phyloP scores from a whole-genome alignment of 1,284 basidiomycete genomes.

The Cryptococcus sp. region DNA sequence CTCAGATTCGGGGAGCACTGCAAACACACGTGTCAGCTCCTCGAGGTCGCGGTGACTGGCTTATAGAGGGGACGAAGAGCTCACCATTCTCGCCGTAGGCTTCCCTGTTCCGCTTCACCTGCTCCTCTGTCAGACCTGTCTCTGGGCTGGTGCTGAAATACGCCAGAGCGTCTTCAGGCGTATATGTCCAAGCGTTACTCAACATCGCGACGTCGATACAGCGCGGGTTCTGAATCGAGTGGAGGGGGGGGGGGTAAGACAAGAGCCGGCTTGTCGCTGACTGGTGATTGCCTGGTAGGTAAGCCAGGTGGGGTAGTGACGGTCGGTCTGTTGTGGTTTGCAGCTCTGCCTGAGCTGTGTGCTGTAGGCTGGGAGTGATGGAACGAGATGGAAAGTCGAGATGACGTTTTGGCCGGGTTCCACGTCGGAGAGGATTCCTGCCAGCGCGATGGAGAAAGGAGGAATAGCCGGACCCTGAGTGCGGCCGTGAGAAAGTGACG shows the following conservation, averaged over 20 bases:
- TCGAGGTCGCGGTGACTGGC: neutral
- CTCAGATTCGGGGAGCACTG: constrained; percentile 84
- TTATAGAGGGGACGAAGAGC: constrained; percentile 23
- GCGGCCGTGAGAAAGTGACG: neutral
- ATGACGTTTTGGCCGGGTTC: neutral
- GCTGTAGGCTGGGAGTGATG: neutral
- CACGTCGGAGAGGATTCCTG: neutral
- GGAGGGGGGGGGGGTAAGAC: neutral
- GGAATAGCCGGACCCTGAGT: too few species aligned
- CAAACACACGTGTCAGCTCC: neutral
- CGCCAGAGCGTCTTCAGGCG: constrained; percentile 42
- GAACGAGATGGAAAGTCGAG: constrained; percentile 3
- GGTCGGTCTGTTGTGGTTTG: neutral
- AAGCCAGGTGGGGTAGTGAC: neutral
- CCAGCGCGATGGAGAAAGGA: too few species aligned
- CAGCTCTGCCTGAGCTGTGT: neutral
- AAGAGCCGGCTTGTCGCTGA: neutral
- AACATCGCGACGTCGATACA: constrained; percentile 32
- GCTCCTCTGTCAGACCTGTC: constrained; percentile 40
- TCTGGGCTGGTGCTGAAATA: constrained; percentile 41
- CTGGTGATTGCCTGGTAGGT: neutral
- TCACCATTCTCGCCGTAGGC: constrained; percentile 81
- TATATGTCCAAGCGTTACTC: constrained; percentile 48
- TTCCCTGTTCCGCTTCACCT: constrained; percentile 63
- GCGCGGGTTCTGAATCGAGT: too few species aligned